Evolutionary conservation across 345 rosid species (phyloP).

Genomic region (Odontarrhena argentea): DNA sequence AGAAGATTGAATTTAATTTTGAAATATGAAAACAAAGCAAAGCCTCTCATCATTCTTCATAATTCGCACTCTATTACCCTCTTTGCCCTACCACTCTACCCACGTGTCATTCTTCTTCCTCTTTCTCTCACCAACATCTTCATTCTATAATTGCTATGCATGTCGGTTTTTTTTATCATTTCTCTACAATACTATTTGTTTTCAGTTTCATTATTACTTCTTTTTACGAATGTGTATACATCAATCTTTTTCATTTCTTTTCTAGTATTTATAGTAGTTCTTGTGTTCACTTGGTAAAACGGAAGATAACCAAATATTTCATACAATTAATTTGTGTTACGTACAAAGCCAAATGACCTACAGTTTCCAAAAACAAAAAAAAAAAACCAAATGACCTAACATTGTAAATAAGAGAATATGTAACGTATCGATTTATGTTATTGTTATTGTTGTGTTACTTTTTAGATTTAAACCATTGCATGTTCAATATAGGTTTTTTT

Average conservation of each 20-base stretch:
- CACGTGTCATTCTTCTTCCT: constrained; percentile 40
- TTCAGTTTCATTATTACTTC: not conserved
- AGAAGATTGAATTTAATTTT: constrained; percentile 20
- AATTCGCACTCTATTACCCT: constrained; percentile 41
- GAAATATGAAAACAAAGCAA: constrained; percentile 26
- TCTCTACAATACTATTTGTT: not conserved
- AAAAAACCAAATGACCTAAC: no score
- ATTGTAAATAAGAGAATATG: no score
- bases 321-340: no score
- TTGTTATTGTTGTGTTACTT: no score
- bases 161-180: constrained; percentile 35
- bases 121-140: constrained; percentile 38
- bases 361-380: no score
- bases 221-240: not conserved
- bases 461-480: no score
- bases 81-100: constrained; percentile 35
- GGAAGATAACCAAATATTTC: not conserved
- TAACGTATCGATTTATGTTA: no score
- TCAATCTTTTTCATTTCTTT: not conserved
- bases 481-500: no score
- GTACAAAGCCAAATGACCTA: no score
- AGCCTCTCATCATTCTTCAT: constrained; percentile 41
- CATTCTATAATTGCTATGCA: constrained; percentile 30
- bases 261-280: not conserved
- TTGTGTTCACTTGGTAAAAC: constrained; percentile 7